Evolutionary conservation across 2,329 filamentous ascomycete genomes (phyloP), one percentile per base, ranked within the genome.

Genomic region (Phyllosticta capitalensis): DNA sequence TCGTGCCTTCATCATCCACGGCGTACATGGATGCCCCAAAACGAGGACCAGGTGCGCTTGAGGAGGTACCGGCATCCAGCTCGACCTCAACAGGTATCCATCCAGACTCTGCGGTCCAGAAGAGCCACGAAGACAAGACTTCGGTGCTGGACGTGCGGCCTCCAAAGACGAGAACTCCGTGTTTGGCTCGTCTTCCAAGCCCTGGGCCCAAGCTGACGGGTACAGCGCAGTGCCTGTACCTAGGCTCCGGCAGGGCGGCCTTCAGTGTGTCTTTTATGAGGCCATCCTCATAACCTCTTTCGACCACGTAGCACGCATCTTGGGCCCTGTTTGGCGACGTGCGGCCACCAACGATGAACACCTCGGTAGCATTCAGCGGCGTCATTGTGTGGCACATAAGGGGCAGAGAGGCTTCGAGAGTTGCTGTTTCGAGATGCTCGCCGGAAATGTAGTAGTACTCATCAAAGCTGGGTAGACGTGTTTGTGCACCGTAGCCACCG

Each of bases 311-410:
- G 65, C 88, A 91, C 70, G 94, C 89, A 38, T 77, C 76, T 50
- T 90, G 76, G 1, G 84, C 84, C 28, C 79, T 80, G 12, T 84
- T 79, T 4, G 92, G 91, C 7, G 90, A 92, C n/a, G 81, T 79
- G 61, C 92, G 82, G 5, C 92, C 92, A 22, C 92, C 92, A 28
- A 83, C 80, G 53, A 96, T 76, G 10, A 96, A 72, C 61, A 80
- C 80, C 17, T 82, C 81, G 21, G 74, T 72, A 33, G 78, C 74
- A 1, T 79, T 80, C 5, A 95, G 69, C 54, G 83, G 78, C 20
- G 88, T 92, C 20, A 91, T 77, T 0, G 88, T 87, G 70, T 94
- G 89, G 65, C 89, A 94, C 78, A 92, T 86, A 52, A 76, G 67
- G 45, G 74, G 70, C 60, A 66, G 61, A 54, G 72, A 68, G 51